These are phyloP conservation scores for Plasmodium vivax DNA, from an alignment of 169 alveolate species.

Conservation along the genomic window DNA sequence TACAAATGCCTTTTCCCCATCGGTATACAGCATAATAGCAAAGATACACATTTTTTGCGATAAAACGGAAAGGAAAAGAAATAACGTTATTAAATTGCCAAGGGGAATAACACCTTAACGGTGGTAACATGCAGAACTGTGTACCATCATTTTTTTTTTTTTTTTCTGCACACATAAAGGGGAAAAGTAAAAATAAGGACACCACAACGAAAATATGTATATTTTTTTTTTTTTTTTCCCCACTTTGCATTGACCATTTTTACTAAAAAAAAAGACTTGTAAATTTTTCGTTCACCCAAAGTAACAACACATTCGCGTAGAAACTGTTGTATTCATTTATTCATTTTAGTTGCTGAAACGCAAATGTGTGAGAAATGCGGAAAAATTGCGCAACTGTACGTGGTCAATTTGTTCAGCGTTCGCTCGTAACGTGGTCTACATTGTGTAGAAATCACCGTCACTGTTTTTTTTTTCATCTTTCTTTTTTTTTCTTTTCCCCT, in stretches of 20 bases:
- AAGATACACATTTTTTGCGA: not conserved
- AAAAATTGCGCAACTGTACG: not conserved
- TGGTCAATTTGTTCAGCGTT: not conserved
- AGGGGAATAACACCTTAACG: not conserved
- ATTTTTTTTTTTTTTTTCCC: not conserved
- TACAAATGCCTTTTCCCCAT: not conserved
- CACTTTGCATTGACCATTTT: not conserved
- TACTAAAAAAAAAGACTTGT: not conserved
- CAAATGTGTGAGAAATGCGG: not conserved
- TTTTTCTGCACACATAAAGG: not conserved
- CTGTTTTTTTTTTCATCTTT: not conserved
- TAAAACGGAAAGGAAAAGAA: not conserved
- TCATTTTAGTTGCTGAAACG: not conserved
- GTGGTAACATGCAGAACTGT: not conserved
- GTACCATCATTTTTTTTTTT: not conserved
- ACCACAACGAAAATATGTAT: not conserved
- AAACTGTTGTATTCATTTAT: not conserved
- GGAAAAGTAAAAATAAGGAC: not conserved
- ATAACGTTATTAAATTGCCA: not conserved
- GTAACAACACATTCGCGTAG: not conserved
- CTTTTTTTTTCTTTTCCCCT: too few relatives aligned
- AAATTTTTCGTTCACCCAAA: not conserved
- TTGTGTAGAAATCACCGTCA: not conserved
- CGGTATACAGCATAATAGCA: not conserved
- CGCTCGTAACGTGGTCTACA: constrained; percentile 2